Conservation (phyloP, 164 flowering plant species). For the Vitis labrusca region DNA sequence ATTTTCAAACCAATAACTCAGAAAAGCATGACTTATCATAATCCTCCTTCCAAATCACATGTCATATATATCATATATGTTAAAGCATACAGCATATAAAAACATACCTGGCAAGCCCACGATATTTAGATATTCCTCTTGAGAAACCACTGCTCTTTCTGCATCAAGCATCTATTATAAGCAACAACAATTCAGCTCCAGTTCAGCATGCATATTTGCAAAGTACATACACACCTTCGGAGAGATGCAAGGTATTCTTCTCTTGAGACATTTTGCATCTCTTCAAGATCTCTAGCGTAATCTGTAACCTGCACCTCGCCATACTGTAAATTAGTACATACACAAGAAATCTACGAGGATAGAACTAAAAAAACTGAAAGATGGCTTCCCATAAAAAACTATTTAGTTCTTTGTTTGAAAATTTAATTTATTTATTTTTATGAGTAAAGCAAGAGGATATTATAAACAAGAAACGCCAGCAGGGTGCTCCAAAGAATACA, state of each 20-base stretch:
- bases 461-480: too few relatives aligned
- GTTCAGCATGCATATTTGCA: background rate
- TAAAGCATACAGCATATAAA: background rate
- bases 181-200: slow-evolving; percentile 10
- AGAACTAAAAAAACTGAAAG: background rate
- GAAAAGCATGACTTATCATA: background rate
- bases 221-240: slow-evolving; percentile 54
- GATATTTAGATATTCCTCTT: slow-evolving; percentile 87
- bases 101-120: slow-evolving; percentile 80
- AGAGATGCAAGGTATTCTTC: slow-evolving; percentile 98
- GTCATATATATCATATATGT: background rate
- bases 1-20: background rate
- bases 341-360: background rate
- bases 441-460: too few relatives aligned
- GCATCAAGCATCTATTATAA: slow-evolving; percentile 31
- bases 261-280: slow-evolving; percentile 92
- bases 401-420: too few relatives aligned
- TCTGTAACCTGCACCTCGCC: slow-evolving; percentile 79
- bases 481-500: too few relatives aligned
- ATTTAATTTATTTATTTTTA: too few relatives aligned
- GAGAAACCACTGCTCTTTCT: slow-evolving; percentile 99
- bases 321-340: slow-evolving; percentile 5
- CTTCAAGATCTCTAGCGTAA: slow-evolving; percentile 94
- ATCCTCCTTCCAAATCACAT: too few relatives aligned
- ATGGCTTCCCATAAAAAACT: too few relatives aligned